Evolutionary conservation across 2,329 filamentous ascomycete species (phyloP).

Genomic region (Diaporthe helianthi): DNA sequence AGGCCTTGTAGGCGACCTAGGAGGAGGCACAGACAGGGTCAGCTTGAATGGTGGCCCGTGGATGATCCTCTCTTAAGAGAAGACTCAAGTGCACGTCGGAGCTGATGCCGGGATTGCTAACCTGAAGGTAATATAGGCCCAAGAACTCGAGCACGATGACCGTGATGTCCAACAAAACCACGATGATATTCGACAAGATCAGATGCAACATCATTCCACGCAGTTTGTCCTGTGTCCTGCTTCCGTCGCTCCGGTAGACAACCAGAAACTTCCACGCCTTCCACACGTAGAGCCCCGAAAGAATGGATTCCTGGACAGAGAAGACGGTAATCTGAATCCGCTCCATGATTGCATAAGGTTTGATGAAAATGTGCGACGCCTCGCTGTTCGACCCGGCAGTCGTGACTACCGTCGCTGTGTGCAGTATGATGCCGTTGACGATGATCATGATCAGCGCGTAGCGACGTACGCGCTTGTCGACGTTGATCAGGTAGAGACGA

Average conservation of each 20-base stretch:
- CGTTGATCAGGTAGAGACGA: conserved; percentile 64
- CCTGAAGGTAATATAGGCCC: conserved; percentile 45
- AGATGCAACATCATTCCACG: conserved; percentile 56
- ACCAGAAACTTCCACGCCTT: conserved; percentile 59
- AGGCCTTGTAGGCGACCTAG: conserved; percentile 41
- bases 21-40: background rate
- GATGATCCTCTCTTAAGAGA: background rate
- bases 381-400: conserved; percentile 58
- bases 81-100: background rate
- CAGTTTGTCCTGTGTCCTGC: conserved; percentile 39
- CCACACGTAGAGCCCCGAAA: conserved; percentile 60
- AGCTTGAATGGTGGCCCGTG: background rate
- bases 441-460: conserved; percentile 65
- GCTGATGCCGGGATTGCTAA: conserved; percentile 25
- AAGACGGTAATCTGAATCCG: conserved; percentile 64
- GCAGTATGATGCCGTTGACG: conserved; percentile 57
- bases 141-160: conserved; percentile 45
- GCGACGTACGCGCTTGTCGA: conserved; percentile 55
- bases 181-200: conserved; percentile 51
- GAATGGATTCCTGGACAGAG: conserved; percentile 61
- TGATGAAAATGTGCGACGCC: conserved; percentile 44
- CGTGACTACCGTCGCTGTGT: conserved; percentile 61
- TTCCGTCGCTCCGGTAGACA: conserved; percentile 47
- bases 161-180: conserved; percentile 47
- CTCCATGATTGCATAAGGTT: conserved; percentile 56